These are phyloP conservation scores for Pseudocercospora eumusae DNA, from an alignment of 2,329 filamentous ascomycete species.

Conservation along the genomic window DNA sequence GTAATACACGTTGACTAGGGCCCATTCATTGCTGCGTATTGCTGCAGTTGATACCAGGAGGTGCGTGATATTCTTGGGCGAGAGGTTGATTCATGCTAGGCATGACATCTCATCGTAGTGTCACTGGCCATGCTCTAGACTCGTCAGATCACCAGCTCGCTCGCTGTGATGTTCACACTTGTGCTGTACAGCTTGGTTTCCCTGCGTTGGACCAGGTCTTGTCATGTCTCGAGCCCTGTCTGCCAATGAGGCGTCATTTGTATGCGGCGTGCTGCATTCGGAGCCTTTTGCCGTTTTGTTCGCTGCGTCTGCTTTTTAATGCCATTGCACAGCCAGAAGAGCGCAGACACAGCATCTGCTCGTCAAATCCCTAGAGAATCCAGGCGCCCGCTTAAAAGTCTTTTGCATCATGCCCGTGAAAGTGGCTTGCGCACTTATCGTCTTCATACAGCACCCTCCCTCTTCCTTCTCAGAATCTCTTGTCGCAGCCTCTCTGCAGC, in stretches of 20 bases:
- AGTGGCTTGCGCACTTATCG: neutral
- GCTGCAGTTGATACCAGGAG: neutral
- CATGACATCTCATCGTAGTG: neutral
- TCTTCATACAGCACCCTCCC: conserved; percentile 40
- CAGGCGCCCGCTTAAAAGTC: neutral
- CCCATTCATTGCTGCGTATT: neutral
- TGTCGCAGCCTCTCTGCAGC: conserved; percentile 72
- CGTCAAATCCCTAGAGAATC: neutral
- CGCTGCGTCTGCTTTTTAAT: neutral
- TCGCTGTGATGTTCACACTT: no score
- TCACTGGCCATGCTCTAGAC: neutral
- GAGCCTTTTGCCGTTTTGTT: neutral
- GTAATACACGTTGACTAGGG: neutral
- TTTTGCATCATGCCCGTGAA: neutral
- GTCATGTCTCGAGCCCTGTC: neutral
- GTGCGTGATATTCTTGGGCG: neutral
- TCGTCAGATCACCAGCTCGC: no score
- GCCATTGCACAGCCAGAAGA: neutral
- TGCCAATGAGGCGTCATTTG: neutral
- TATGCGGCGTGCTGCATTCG: neutral
- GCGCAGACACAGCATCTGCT: neutral
- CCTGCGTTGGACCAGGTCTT: neutral
- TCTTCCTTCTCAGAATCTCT: conserved; percentile 66
- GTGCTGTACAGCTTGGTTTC: neutral
- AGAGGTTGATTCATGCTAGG: neutral